Evolutionary conservation across 2,329 filamentous ascomycete genomes (phyloP).

Genomic region (Exophiala bonariae): DNA sequence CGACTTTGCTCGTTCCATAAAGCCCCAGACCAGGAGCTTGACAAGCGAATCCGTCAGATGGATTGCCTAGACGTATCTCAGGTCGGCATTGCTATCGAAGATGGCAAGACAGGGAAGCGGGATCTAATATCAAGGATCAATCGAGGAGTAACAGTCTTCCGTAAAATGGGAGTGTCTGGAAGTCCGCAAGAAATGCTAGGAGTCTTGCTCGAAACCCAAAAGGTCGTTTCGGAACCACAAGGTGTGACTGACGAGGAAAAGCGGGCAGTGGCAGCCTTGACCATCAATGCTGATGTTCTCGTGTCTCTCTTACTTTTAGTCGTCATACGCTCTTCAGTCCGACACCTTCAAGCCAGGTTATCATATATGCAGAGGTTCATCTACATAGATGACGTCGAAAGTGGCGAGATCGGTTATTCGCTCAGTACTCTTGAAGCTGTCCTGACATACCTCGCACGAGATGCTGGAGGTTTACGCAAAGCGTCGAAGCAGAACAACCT

Average conservation of each 20-base stretch:
- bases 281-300: constrained; percentile 83
- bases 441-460: constrained; percentile 78
- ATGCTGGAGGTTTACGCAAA: constrained; percentile 77
- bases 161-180: constrained; percentile 73
- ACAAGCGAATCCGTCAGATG: constrained; percentile 90
- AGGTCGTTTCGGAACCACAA: constrained; percentile 70
- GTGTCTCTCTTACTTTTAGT: constrained; percentile 90
- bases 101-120: constrained; percentile 74
- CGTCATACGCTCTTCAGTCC: constrained; percentile 85
- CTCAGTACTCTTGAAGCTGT: constrained; percentile 96
- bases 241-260: constrained; percentile 49
- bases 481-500: constrained; percentile 83
- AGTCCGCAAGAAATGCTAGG: constrained; percentile 90
- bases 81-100: constrained; percentile 82
- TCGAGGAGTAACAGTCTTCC: constrained; percentile 83
- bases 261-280: constrained; percentile 53
- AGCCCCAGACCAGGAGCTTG: constrained; percentile 81
- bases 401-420: constrained; percentile 92
- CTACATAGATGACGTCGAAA: constrained; percentile 96
- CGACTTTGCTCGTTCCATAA: constrained; percentile 75
- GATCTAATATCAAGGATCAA: constrained; percentile 75
- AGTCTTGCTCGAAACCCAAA: constrained; percentile 75
- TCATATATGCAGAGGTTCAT: constrained; percentile 98
- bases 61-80: constrained; percentile 91
- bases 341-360: constrained; percentile 82